Evolutionary conservation across 352 stramenopile species (phyloP), one percentile per base, ranked within the genome.

Genomic region (Pythium scleroteichum): DNA sequence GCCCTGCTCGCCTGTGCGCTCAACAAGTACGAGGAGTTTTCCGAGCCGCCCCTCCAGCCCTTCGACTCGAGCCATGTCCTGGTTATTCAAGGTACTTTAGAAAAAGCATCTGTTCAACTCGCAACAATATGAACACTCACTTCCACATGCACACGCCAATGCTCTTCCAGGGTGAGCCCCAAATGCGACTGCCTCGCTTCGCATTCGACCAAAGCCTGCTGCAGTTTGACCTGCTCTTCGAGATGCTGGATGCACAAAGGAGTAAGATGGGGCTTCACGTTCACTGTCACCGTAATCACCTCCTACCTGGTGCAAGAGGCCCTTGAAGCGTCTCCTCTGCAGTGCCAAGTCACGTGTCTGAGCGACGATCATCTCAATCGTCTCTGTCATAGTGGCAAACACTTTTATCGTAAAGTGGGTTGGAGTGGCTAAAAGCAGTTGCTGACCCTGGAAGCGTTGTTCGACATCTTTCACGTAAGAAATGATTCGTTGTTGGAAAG

Each of bases 391-490:
- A 51, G 19, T 29, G 2, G 22, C n/a, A 33, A 17, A 35, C 7
- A 12, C n/a, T 24, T 55, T 4, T 10, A n/a, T 8, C 16, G 5
- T 14, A 2, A 14, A 12, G 22, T 16, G 5, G 29, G 29, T 10
- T 10, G n/a, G n/a, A n/a, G n/a, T n/a, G n/a, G n/a, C n/a, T n/a
- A n/a, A n/a, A 35, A 35, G 10, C 10, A 5, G 29, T 35, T 35
- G 9, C 38, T 39, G 23, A 86, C 76, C 72, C 75, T 86, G 69
- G 12, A 63, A 64, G 19, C 80, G 67, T 17, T 61, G 41, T 32
- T 86, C 74, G 1, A 82, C 56, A 20, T 73, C 69, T 54, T 88
- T 85, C 19, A 80, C 66, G 32, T 82, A 83, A 8, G 59, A 45
- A 5, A 80, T 33, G 47, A 87, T 75, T 20, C 73, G 68, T 17